Evolutionary conservation across 1,284 basidiomycete genomes (phyloP).

Genomic region (Entoloma clypeatum): DNA sequence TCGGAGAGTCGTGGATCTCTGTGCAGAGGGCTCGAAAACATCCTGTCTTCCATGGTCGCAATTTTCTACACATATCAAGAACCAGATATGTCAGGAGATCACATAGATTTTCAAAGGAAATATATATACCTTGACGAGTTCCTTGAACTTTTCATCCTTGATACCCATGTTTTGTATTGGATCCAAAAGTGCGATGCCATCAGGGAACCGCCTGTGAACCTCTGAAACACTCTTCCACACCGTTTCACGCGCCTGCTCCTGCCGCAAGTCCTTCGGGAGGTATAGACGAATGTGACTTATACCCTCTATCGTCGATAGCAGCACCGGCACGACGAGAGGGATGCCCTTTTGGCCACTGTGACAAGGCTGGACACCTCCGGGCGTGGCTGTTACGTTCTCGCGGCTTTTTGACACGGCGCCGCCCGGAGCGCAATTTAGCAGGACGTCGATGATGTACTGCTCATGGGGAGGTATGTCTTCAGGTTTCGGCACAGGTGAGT

Average conservation of each 20-base stretch:
- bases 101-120: neutral
- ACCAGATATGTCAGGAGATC: neutral
- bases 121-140: conserved; percentile 69
- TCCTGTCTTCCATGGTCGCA: conserved; percentile 77
- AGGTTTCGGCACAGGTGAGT: conserved; percentile 48
- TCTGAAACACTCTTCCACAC: conserved; percentile 89
- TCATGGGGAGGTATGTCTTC: conserved; percentile 81
- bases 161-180: conserved; percentile 97
- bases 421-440: conserved; percentile 77
- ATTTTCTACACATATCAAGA: conserved; percentile 66
- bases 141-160: conserved; percentile 89
- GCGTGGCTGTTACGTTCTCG: conserved; percentile 50
- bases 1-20: conserved; percentile 72
- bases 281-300: conserved; percentile 87
- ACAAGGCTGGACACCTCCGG: conserved; percentile 75
- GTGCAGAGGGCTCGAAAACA: conserved; percentile 74
- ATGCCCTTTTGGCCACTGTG: conserved; percentile 68
- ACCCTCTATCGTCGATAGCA: conserved; percentile 83
- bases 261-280: conserved; percentile 87
- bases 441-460: conserved; percentile 92
- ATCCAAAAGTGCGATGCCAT: conserved; percentile 85
- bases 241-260: conserved; percentile 73
- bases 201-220: conserved; percentile 85
- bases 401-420: conserved; percentile 63
- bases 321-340: conserved; percentile 85